A percentile compares a stretch with the other conserved stretches of the same genome.
These are phyloP conservation scores for Ehretia macrophylla DNA, from an alignment of 257 asterid genomes.

Conservation along the genomic window DNA sequence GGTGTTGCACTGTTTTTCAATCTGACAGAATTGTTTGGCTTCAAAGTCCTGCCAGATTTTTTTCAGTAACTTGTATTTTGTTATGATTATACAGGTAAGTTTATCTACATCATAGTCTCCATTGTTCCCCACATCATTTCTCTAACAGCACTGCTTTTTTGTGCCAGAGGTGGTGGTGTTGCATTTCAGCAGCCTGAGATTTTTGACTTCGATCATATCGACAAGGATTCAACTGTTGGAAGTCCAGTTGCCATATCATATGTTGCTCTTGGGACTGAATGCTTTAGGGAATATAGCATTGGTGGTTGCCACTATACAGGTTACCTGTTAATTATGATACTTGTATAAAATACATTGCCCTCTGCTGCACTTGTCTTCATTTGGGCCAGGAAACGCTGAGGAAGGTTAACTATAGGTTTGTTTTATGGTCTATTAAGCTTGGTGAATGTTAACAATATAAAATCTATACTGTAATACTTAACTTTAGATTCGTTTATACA, in stretches of 20 bases:
- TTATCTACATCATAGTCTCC: constrained; percentile 19
- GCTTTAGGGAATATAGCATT: constrained; percentile 67
- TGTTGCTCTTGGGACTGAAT: constrained; percentile 88
- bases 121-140: constrained; percentile 11
- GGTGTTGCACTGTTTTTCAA: constrained; percentile 72
- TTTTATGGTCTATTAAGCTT: not conserved
- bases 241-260: constrained; percentile 64
- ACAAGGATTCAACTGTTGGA: constrained; percentile 74
- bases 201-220: constrained; percentile 92
- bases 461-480: not conserved
- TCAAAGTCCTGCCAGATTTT: constrained; percentile 41
- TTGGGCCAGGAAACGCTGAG: too few species aligned
- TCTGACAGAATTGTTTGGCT: constrained; percentile 65
- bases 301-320: constrained; percentile 77
- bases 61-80: not conserved
- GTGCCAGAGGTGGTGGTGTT: constrained; percentile 51
- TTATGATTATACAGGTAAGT: too few species aligned
- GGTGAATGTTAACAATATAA: not conserved
- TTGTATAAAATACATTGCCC: not conserved
- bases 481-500: too few species aligned
- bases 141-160: constrained; percentile 11
- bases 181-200: constrained; percentile 88
- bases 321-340: constrained; percentile 12
- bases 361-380: too few species aligned
- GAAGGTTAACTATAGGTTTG: too few species aligned